Base-by-base conservation (phyloP, 208 protist genomes). In the Leishmania amazonensis region DNA sequence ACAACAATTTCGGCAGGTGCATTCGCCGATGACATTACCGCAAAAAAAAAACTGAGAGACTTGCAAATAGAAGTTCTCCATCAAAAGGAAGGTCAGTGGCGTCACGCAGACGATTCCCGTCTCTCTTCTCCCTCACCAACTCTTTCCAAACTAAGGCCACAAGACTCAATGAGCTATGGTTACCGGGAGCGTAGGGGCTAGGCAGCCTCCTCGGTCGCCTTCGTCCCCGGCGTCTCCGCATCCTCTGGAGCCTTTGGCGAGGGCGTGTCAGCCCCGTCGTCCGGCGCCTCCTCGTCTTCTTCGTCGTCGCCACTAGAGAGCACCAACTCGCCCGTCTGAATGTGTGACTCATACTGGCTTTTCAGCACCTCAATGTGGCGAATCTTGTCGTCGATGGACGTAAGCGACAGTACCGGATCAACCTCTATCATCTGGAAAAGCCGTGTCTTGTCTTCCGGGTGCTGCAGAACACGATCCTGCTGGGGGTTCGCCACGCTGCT, bases 301-400 rank as follows among this genome's bases (percentile, higher is more conserved):
- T 95, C 91, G 42, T 94, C 89, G n/a, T 97, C 90, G 51, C 89
- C 87, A 74, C 89, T 94, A 21, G 90, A 94, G 47, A 95, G 77
- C 17, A 87, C 84, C 57, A 86, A 79, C 47, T 95, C 90, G 38
- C 86, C 81, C 0, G 76, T 85, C 53, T 85, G 76, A 40, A 81
- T 85, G 76, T 91, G 88, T 24, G 85, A 80, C 78, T 93, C 86
- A 54, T 94, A 96, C 76, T 95, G 88, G 47, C 67, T 78, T 58
- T 88, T 78, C 60, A 89, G 89, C 53, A 60, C 81, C 54, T 87
- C 83, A 24, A 97, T 85, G 21, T 85, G 71, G 21, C 73, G 60
- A 24, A 97, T 80, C 38, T 75, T 81, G 9, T 78, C 81, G 47
- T 92, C 92, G 57, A 97, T 89, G 13, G 81, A 67, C 19, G 75